These are phyloP conservation scores for Chamaenerion angustifolium DNA, from an alignment of 345 rosid genomes.

Conservation along the genomic window DNA sequence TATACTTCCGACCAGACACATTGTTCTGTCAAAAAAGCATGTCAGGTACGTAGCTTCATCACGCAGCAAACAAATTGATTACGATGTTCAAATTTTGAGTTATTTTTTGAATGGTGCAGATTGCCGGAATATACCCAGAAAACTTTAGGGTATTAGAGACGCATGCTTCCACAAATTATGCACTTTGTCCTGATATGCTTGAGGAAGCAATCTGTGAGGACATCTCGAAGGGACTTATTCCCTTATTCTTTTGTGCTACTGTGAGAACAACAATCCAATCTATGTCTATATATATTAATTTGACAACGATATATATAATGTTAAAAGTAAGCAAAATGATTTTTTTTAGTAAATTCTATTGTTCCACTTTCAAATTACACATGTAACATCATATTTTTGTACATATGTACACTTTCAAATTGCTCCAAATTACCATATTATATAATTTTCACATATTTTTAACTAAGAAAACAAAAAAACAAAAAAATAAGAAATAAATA, in stretches of 20 bases:
- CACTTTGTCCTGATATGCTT: constrained; percentile 42
- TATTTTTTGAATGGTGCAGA: constrained; percentile 30
- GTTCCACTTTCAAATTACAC: no score
- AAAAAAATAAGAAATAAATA: no score
- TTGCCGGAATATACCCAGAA: constrained; percentile 59
- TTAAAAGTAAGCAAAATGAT: no score
- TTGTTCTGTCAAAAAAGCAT: constrained; percentile 69
- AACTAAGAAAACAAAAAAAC: no score
- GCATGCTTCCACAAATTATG: constrained; percentile 55
- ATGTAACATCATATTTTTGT: no score
- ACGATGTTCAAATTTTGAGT: background rate
- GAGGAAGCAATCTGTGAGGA: constrained; percentile 49
- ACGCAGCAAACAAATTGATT: background rate
- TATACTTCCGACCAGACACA: constrained; percentile 88
- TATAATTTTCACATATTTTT: no score
- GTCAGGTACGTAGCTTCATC: constrained; percentile 74
- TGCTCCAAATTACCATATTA: no score
- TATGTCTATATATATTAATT: no score
- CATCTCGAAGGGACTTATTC: constrained; percentile 56
- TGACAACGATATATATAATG: no score
- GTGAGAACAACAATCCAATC: constrained; percentile 36
- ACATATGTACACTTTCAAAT: no score
- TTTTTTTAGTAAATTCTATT: no score
- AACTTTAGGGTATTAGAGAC: constrained; percentile 56
- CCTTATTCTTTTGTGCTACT: constrained; percentile 70